phyloP scores from a whole-genome alignment of 306 rosid genomes.

The Vigna mungo region DNA sequence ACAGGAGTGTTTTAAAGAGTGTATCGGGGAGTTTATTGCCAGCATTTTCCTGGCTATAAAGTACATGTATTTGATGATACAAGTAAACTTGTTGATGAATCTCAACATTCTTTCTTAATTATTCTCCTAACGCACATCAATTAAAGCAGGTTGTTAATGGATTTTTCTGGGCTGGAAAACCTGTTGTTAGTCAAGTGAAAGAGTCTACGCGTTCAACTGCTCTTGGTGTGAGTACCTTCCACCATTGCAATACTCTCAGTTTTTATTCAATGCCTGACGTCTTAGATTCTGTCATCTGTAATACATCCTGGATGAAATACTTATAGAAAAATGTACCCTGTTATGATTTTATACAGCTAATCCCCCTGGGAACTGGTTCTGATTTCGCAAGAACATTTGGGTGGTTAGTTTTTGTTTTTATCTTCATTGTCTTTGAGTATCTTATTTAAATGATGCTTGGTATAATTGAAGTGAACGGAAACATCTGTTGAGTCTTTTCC shows the following conservation, averaged over 20 bases:
- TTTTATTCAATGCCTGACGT: slow-evolving; percentile 21
- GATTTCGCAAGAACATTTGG: slow-evolving; percentile 91
- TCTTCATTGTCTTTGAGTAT: slow-evolving; percentile 32
- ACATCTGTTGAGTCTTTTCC: slow-evolving; percentile 36
- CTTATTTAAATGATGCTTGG: slow-evolving; percentile 3
- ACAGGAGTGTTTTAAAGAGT: not conserved
- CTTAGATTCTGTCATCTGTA: slow-evolving; percentile 33
- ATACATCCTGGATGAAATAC: slow-evolving; percentile 38
- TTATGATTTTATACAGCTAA: slow-evolving; percentile 71
- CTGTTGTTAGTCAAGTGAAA: slow-evolving; percentile 65
- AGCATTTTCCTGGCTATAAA: not conserved
- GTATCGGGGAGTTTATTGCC: not conserved
- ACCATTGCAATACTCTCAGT: slow-evolving; percentile 30
- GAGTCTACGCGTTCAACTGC: slow-evolving; percentile 78
- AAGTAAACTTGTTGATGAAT: slow-evolving; percentile 10
- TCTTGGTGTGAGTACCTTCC: slow-evolving; percentile 82
- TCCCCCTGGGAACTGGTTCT: slow-evolving; percentile 96
- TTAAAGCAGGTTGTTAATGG: slow-evolving; percentile 91
- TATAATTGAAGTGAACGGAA: slow-evolving; percentile 39
- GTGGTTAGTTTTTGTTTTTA: slow-evolving; percentile 59
- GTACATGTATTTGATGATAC: slow-evolving; percentile 1
- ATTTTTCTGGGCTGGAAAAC: slow-evolving; percentile 95
- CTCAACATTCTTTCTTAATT: slow-evolving; percentile 13
- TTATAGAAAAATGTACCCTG: slow-evolving; percentile 32
- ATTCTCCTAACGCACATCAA: slow-evolving; percentile 18